Evolutionary conservation across 352 stramenopile species (phyloP), one percentile per base, ranked within the genome.

Genomic region (Globisporangium emineosum): DNA sequence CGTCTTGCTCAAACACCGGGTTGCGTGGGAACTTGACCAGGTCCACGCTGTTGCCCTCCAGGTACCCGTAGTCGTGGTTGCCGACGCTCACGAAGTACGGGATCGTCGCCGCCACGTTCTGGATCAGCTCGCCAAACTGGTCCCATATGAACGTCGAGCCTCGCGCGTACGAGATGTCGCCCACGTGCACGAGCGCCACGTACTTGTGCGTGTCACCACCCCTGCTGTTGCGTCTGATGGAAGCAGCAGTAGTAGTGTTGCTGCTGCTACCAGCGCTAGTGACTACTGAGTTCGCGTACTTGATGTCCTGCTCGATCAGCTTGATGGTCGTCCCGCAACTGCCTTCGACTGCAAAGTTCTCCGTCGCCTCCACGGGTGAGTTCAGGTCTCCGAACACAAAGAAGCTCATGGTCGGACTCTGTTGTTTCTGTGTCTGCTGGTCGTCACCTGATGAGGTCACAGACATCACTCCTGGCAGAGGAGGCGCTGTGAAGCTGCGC

Each of bases 131-230:
- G 27, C 88, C 77, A 51, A 90, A 92, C 55, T 93, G 78, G 35
- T 97, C 90, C 91, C 91, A 97, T 49, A 91, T 70, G 50, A 77
- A 90, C 0, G 88, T 93, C 13, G 72, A 57, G 3, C 79, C 78
- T 49, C 71, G 73, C 8, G 89, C 86, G 67, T 97, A 96, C 25
- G 79, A 76, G 21, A 93, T 60, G 65, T 96, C 89, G 35, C 89
- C 89, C 47, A 97, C 72, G 56, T 96, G 88, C 72, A 97, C 76
- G 27, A 96, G 73, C 19, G 64, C 83, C 9, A 76, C 73, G 35
- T 90, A 80, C 49, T 86, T 80, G 57, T 77, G 70, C 13, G 21
- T 19, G 10, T 49, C 33, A 5, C 23, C 12, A 40, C 40, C 17
- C 40, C 40, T 47, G 40, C 17, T 47, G 40, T 56, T 56, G 50